phyloP scores from a whole-genome alignment of 2,329 filamentous ascomycete species.

The Diatrype stigma region DNA sequence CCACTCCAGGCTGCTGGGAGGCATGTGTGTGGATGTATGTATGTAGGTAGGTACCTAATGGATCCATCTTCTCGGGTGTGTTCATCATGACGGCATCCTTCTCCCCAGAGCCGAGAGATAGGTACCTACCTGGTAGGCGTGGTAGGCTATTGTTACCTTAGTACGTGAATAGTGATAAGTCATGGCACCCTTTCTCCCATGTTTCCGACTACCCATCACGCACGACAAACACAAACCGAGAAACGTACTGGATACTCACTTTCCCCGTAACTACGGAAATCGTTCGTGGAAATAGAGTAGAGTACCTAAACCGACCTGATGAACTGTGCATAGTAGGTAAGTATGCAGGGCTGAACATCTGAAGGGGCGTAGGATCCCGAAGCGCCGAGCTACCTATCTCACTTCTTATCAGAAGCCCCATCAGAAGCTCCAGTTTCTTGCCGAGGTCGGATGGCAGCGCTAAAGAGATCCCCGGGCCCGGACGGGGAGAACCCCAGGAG shows the following conservation, averaged over 20 bases:
- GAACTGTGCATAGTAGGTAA: too few relatives aligned
- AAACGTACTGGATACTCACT: too few relatives aligned
- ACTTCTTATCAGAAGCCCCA: neutral
- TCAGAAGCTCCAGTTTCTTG: constrained; percentile 5
- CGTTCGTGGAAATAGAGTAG: too few relatives aligned
- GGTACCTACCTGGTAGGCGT: too few relatives aligned
- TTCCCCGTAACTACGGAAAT: neutral
- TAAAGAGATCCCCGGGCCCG: too few relatives aligned
- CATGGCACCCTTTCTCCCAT: constrained; percentile 1
- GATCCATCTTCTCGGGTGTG: constrained; percentile 2
- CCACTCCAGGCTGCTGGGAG: too few relatives aligned
- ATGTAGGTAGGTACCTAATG: too few relatives aligned
- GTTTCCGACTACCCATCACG: constrained; percentile 5
- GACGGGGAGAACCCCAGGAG: too few relatives aligned
- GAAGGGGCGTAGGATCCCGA: constrained; percentile 8
- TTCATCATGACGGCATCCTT: constrained; percentile 16
- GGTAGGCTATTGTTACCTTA: neutral
- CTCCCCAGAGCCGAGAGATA: too few relatives aligned
- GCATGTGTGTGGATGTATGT: too few relatives aligned
- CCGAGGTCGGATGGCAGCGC: constrained; percentile 15
- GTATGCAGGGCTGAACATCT: neutral
- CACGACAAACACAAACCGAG: too few relatives aligned
- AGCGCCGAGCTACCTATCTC: constrained; percentile 13
- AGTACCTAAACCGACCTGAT: too few relatives aligned
- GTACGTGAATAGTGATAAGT: neutral